These are phyloP conservation scores for Cadophora sp. DNA, from an alignment of 2,329 filamentous ascomycete species.

Conservation along the genomic window DNA sequence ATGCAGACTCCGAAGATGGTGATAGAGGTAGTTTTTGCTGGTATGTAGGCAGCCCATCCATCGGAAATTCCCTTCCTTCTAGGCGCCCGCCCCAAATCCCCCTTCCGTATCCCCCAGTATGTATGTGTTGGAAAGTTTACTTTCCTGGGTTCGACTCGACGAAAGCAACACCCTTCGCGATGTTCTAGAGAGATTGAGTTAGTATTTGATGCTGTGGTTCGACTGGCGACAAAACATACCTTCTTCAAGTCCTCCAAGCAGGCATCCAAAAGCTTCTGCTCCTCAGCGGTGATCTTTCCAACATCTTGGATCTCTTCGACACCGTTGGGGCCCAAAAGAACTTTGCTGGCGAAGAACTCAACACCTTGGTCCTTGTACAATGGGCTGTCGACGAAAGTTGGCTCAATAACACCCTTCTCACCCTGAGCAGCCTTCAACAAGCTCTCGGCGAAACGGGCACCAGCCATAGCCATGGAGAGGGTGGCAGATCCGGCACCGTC, in stretches of 20 bases:
- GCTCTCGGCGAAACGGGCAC: slow-evolving; percentile 83
- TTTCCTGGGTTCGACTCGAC: slow-evolving; percentile 65
- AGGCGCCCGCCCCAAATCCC: slow-evolving; percentile 14
- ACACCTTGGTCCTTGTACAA: slow-evolving; percentile 98
- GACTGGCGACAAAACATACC: slow-evolving; percentile 32
- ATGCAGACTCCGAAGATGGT: slow-evolving; percentile 17
- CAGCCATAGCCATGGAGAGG: slow-evolving; percentile 98
- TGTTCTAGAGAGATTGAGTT: slow-evolving; percentile 68
- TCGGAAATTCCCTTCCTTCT: slow-evolving; percentile 18
- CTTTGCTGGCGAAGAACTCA: slow-evolving; percentile 94
- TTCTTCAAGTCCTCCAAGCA: slow-evolving; percentile 85
- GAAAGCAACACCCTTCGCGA: slow-evolving; percentile 81
- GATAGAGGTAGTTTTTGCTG: slow-evolving; percentile 7
- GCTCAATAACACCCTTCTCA: slow-evolving; percentile 94
- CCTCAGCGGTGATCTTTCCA: slow-evolving; percentile 81
- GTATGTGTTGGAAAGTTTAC: slow-evolving; percentile 49
- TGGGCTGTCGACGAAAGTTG: slow-evolving; percentile 94
- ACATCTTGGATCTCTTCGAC: slow-evolving; percentile 92
- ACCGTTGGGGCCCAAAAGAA: slow-evolving; percentile 96
- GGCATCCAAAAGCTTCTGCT: slow-evolving; percentile 89
- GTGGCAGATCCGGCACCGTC: slow-evolving; percentile 96
- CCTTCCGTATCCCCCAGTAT: neutral
- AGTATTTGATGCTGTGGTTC: slow-evolving; percentile 7
- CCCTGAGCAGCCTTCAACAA: slow-evolving; percentile 92
- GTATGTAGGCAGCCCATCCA: slow-evolving; percentile 17